Evolutionary conservation across 257 asterid genomes (phyloP).

Genomic region (Solanum boliviense): DNA sequence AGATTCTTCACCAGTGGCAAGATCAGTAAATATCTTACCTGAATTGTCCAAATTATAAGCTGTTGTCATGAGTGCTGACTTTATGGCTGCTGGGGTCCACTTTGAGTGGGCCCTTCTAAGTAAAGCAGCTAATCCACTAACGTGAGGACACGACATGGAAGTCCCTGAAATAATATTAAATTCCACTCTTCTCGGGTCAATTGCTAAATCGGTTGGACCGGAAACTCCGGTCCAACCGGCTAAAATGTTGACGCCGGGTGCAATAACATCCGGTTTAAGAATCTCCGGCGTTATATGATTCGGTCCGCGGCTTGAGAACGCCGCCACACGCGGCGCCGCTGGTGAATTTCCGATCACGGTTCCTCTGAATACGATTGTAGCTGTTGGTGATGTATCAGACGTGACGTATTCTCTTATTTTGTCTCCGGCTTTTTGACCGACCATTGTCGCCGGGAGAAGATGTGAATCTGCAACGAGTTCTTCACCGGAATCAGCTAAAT

Average conservation of each 20-base stretch:
- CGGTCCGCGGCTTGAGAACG: constrained; percentile 96
- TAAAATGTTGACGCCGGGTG: constrained; percentile 85
- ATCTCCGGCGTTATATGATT: constrained; percentile 70
- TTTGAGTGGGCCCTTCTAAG: constrained; percentile 51
- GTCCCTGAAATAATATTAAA: constrained; percentile 89
- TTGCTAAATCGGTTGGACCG: constrained; percentile 63
- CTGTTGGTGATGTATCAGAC: constrained; percentile 65
- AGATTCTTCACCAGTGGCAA: constrained; percentile 62
- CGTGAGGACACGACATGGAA: constrained; percentile 95
- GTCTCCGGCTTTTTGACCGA: constrained; percentile 67
- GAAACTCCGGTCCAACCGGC: constrained; percentile 80
- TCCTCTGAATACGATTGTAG: constrained; percentile 55
- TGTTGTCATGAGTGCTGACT: constrained; percentile 81
- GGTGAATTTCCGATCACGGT: constrained; percentile 64
- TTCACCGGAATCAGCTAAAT: constrained; percentile 75
- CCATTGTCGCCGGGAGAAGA: constrained; percentile 83
- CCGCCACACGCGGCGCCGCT: constrained; percentile 77
- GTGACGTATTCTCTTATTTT: constrained; percentile 47
- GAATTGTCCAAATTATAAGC: constrained; percentile 58
- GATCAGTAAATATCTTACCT: constrained; percentile 55
- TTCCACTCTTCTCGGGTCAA: constrained; percentile 67
- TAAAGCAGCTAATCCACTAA: constrained; percentile 81
- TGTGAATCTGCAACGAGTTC: constrained; percentile 89
- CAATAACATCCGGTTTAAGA: constrained; percentile 84
- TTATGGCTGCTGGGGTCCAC: constrained; percentile 82